Conservation (phyloP, 2,329 filamentous ascomycete genomes). For the Diaporthe australafricana region DNA sequence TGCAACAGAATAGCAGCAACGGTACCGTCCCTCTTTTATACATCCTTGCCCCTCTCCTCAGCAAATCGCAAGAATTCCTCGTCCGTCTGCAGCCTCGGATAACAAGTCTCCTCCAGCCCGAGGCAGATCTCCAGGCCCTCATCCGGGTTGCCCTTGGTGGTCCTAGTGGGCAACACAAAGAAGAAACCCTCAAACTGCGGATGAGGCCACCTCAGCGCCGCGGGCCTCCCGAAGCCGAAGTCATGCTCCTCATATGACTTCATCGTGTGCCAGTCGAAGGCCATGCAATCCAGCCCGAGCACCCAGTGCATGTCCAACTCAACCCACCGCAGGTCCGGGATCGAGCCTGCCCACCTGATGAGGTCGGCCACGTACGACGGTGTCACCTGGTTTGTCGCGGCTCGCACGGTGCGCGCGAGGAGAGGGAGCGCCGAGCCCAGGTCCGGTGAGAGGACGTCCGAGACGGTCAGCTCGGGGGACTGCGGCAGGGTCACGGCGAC, state of each 20-base stretch:
- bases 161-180: conserved; percentile 24
- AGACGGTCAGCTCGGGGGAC: conserved; percentile 36
- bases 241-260: conserved; percentile 43
- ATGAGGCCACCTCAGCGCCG: conserved; percentile 30
- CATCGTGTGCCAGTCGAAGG: conserved; percentile 44
- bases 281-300: conserved; percentile 43
- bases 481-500: conserved; percentile 40
- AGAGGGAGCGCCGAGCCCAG: conserved; percentile 35
- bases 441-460: conserved; percentile 18
- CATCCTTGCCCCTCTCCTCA: conserved; percentile 28
- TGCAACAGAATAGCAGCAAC: too few relatives aligned
- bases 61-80: conserved; percentile 28
- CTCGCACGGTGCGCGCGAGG: conserved; percentile 41
- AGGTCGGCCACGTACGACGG: conserved; percentile 40
- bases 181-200: conserved; percentile 33
- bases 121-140: conserved; percentile 30
- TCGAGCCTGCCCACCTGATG: conserved; percentile 42
- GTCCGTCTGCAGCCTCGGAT: conserved; percentile 21
- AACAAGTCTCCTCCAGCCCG: conserved; percentile 32
- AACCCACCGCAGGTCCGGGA: conserved; percentile 41
- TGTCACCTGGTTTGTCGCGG: conserved; percentile 41
- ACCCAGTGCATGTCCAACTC: conserved; percentile 41
- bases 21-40: too few relatives aligned
- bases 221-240: conserved; percentile 46
- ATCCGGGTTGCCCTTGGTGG: conserved; percentile 2